Conservation (phyloP, 495 filamentous ascomycete species). For the Beverwykella pulmonaria region DNA sequence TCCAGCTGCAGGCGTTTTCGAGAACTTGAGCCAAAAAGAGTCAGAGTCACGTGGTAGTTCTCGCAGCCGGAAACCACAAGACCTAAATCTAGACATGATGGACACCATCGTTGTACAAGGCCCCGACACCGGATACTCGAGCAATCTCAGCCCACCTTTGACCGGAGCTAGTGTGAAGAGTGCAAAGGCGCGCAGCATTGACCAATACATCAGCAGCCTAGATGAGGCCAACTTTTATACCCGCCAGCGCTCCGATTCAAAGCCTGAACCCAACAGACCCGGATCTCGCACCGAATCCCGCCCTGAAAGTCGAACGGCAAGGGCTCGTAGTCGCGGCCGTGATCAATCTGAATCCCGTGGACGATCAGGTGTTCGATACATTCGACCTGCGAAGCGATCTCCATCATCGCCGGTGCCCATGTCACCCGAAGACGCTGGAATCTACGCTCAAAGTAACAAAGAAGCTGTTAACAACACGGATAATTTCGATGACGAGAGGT, state of each 20-base stretch:
- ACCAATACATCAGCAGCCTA: conserved; percentile 85
- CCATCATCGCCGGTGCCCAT: conserved; percentile 89
- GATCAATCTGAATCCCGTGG: conserved; percentile 72
- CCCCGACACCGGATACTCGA: conserved; percentile 9
- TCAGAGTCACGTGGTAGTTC: conserved; percentile 65
- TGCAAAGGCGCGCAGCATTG: conserved; percentile 63
- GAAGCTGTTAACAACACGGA: conserved; percentile 44
- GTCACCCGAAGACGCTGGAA: conserved; percentile 73
- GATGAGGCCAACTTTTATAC: conserved; percentile 72
- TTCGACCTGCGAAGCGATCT: conserved; percentile 81
- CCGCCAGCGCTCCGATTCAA: conserved; percentile 51
- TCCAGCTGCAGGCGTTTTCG: conserved; percentile 59
- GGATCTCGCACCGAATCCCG: conserved; percentile 53
- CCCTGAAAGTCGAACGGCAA: conserved; percentile 34
- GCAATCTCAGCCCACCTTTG: conserved; percentile 42
- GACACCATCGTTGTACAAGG: conserved; percentile 31
- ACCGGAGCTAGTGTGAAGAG: conserved; percentile 44
- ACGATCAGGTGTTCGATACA: conserved; percentile 64
- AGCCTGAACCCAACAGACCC: conserved; percentile 45
- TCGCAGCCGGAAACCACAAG: conserved; percentile 77
- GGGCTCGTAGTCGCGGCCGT: conserved; percentile 52
- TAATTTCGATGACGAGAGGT: conserved; percentile 49
- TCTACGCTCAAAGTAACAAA: conserved; percentile 31
- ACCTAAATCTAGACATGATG: conserved; percentile 59
- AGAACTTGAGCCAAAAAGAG: conserved; percentile 58